Conservation (phyloP, 371 early-diverging fungal species). For the Rhizopus sp. region DNA sequence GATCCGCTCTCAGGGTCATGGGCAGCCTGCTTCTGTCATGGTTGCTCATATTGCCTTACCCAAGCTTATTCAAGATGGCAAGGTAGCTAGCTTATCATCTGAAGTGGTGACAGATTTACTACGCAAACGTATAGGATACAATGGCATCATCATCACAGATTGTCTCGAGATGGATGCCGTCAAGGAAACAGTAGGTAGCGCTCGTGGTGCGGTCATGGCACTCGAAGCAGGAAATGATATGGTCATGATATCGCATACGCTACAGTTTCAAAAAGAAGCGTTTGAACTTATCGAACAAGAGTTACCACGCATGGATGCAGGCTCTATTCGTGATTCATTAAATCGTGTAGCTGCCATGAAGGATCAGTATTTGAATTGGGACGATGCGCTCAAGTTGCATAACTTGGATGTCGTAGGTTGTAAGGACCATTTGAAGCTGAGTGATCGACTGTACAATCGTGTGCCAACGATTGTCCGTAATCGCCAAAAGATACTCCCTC, state of each 20-base stretch:
- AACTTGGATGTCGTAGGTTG: conserved; percentile 26
- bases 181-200: conserved; percentile 40
- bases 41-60: conserved; percentile 51
- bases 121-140: conserved; percentile 35
- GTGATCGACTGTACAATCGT: conserved; percentile 37
- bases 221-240: conserved; percentile 54
- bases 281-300: conserved; percentile 27
- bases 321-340: conserved; percentile 26
- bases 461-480: conserved; percentile 43
- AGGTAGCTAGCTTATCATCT: conserved; percentile 38
- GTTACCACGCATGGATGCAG: conserved; percentile 11
- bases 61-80: conserved; percentile 22
- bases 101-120: conserved; percentile 42
- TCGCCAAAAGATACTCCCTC: conserved; percentile 23
- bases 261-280: conserved; percentile 32
- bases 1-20: conserved; percentile 18
- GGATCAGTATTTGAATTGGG: conserved; percentile 38
- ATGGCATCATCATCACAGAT: conserved; percentile 53
- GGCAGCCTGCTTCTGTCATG: conserved; percentile 49
- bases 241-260: conserved; percentile 51
- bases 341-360: conserved; percentile 39
- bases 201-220: conserved; percentile 39
- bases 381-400: conserved; percentile 11
- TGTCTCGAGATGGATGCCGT: conserved; percentile 58
- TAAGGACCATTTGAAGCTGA: conserved; percentile 23